Evolutionary conservation across 1,284 basidiomycete genomes (phyloP).

Genomic region (Ustilago tritici): DNA sequence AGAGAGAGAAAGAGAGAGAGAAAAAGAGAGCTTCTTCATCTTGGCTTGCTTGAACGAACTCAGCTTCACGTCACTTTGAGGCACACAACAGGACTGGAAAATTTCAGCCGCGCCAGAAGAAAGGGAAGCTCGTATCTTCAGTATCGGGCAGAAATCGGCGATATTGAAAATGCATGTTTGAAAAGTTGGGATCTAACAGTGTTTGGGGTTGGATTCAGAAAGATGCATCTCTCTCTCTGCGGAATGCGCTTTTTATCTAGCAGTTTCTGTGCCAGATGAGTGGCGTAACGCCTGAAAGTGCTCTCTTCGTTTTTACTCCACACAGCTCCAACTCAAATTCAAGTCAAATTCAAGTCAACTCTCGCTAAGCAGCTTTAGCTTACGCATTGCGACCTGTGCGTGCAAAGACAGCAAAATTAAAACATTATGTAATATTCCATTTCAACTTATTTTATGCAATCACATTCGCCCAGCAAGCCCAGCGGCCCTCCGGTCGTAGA

Average conservation of each 20-base stretch:
- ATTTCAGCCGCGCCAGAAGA: conserved; percentile 14
- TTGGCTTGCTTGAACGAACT: background rate
- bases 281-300: conserved; percentile 4
- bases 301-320: background rate
- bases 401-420: too few relatives aligned
- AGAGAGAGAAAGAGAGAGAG: background rate
- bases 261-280: background rate
- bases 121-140: background rate
- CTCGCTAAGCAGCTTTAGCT: conserved; percentile 3
- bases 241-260: background rate
- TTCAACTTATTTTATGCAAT: too few relatives aligned
- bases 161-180: background rate
- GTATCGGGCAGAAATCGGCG: background rate
- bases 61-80: background rate
- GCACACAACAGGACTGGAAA: background rate
- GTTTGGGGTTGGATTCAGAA: background rate
- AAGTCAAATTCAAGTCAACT: background rate
- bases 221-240: too few relatives aligned
- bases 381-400: conserved; percentile 14
- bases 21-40: background rate
- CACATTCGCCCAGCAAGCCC: background rate
- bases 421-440: too few relatives aligned
- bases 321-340: background rate
- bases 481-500: conserved; percentile 11
- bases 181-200: background rate